Conservation (phyloP, 495 filamentous ascomycete genomes). For the Penicillium verhagenii region DNA sequence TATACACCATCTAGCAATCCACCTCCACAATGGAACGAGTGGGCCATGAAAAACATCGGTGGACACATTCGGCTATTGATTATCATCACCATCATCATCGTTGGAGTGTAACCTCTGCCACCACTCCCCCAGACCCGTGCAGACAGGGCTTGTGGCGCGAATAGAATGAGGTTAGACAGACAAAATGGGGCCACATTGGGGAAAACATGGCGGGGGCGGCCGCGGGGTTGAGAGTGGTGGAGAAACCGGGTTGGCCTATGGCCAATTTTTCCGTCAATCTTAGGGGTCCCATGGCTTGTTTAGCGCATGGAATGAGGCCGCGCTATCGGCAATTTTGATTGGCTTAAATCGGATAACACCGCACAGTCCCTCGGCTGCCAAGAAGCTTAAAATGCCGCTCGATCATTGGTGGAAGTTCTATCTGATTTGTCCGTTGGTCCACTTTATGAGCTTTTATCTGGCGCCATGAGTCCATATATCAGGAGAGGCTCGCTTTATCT, state of each 20-base stretch:
- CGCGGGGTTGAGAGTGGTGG: slow-evolving; percentile 11
- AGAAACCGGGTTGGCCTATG: background rate
- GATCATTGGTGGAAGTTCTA: slow-evolving; percentile 14
- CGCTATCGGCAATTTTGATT: background rate
- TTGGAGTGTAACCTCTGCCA: background rate
- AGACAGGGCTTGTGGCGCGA: background rate
- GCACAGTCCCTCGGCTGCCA: background rate
- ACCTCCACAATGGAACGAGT: slow-evolving; percentile 7
- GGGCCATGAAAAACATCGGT: slow-evolving; percentile 3
- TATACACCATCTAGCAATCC: slow-evolving; percentile 8
- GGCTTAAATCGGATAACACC: background rate
- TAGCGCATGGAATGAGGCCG: background rate
- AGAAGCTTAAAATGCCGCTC: background rate
- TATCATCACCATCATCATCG: background rate
- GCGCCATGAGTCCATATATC: background rate
- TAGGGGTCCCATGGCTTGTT: background rate
- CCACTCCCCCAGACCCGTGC: background rate
- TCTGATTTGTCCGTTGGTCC: slow-evolving; percentile 1
- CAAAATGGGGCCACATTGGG: slow-evolving; percentile 16
- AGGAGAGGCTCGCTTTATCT: background rate
- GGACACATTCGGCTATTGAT: background rate
- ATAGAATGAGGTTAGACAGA: slow-evolving; percentile 5
- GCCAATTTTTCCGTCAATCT: slow-evolving; percentile 20
- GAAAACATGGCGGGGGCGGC: slow-evolving; percentile 17
- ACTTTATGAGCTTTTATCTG: background rate